Evolutionary conservation across 78 protist genomes (phyloP), one percentile per base, ranked within the genome.

Genomic region (Guillardia theta): DNA sequence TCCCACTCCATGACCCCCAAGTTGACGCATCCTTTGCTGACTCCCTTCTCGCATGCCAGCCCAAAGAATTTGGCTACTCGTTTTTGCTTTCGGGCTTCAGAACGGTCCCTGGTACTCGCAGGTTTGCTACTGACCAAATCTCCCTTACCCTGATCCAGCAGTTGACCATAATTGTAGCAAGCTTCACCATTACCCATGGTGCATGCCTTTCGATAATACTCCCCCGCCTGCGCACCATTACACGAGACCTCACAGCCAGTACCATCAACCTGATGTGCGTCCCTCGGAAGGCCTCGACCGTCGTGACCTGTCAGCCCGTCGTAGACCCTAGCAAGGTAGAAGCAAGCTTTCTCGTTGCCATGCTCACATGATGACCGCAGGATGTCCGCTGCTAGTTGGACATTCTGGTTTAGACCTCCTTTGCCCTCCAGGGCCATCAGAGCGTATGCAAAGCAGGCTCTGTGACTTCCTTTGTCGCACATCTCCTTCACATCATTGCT

Each of bases 11-110:
- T 37, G 1, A 78, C 90, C n/a, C 90, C 90, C 90, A 10, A 10
- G 90, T 78, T 78, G 48, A 78, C 90, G 48, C 90, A 78, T 22
- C 90, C 90, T 50, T 78, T 78, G 90, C 50, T 27, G 53, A 78
- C 90, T 22, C 90, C 90, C 6, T 78, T 46, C n/a, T 36, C 18
- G 90, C 90, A 78, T 0, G 90, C 90, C 15, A 78, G 48, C 3
- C 41, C 90, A 48, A 43, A 78, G 50, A 78, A 78, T 50, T 78
- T 78, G 90, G 48, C 90, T 46, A 78, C 33, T 0, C 90, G 90
- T 36, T 43, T 37, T 0, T 70, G 47, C 41, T 70, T 70, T 4
- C 12, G 15, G 5, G 87, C 87, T 53, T 53, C 64, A 19, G 19
- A 21, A 19, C 64, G 64, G 64, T 19, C 64, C 64, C 33, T 21